Percentiles rank a stretch among this genome's conserved stretches.
phyloP scores from a whole-genome alignment of 352 stramenopile species.

The Phytophthora rubi region DNA sequence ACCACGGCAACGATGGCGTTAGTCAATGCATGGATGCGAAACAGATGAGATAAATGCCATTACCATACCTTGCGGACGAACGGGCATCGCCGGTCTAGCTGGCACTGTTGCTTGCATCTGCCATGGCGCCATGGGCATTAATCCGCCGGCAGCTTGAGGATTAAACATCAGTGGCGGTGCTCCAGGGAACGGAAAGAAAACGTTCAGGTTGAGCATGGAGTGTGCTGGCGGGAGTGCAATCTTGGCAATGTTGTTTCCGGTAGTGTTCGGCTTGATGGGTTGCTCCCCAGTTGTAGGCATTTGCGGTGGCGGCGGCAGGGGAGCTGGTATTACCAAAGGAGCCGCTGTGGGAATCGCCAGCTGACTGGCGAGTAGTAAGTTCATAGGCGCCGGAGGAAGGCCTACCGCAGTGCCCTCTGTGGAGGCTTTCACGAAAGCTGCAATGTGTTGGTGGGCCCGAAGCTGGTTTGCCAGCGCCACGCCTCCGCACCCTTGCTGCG shows the following conservation, averaged over 20 bases:
- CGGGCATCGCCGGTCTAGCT: conserved; percentile 23
- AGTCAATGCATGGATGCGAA: conserved; percentile 2
- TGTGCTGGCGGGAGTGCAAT: conserved; percentile 50
- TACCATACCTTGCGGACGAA: conserved; percentile 34
- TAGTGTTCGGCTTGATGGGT: conserved; percentile 28
- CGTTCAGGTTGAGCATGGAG: conserved; percentile 42
- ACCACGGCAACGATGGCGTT: neutral
- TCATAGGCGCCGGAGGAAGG: conserved; percentile 18
- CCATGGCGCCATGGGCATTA: conserved; percentile 36
- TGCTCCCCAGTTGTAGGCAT: conserved; percentile 6
- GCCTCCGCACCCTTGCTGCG: conserved; percentile 27
- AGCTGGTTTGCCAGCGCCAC: conserved; percentile 39
- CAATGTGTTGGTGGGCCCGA: conserved; percentile 39
- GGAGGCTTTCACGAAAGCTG: conserved; percentile 33
- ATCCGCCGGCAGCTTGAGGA: conserved; percentile 17
- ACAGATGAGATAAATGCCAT: neutral
- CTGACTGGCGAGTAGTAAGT: conserved; percentile 29
- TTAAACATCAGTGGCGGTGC: conserved; percentile 41
- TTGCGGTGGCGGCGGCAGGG: conserved; percentile 7
- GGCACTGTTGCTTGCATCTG: conserved; percentile 35
- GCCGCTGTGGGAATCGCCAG: conserved; percentile 20
- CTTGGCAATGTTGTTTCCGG: conserved; percentile 31
- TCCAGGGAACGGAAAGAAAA: conserved; percentile 49
- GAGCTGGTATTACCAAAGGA: conserved; percentile 20
- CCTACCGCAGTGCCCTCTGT: conserved; percentile 10